phyloP scores from a whole-genome alignment of 345 rosid species.

The Corymbia maculata region DNA sequence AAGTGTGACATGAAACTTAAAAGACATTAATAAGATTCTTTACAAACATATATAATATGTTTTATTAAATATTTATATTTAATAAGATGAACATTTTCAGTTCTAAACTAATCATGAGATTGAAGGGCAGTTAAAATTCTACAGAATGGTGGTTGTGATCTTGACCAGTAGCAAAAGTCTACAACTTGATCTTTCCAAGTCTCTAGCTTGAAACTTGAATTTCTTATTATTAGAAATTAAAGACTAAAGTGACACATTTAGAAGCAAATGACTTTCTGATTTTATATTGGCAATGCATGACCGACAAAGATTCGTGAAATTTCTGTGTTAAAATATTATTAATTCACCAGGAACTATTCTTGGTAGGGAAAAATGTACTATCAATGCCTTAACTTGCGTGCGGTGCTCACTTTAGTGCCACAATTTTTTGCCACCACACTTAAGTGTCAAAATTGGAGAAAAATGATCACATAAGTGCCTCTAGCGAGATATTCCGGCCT shows the following conservation, averaged over 20 bases:
- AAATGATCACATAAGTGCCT: too few species aligned
- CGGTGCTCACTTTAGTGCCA: too few species aligned
- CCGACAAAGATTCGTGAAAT: neutral
- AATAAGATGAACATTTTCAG: neutral
- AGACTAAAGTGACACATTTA: neutral
- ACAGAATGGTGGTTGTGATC: neutral
- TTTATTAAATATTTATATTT: neutral
- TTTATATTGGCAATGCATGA: neutral
- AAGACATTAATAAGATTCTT: neutral
- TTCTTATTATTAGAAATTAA: neutral
- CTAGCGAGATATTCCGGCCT: too few species aligned
- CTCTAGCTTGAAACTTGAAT: neutral
- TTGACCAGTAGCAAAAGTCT: neutral
- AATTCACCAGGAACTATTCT: neutral
- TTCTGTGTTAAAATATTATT: neutral
- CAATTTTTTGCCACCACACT: too few species aligned
- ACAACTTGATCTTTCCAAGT: neutral
- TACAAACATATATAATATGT: too few species aligned
- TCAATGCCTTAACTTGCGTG: too few species aligned
- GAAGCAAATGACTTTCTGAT: neutral
- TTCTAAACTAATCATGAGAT: neutral
- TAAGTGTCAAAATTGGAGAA: too few species aligned
- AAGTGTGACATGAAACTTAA: neutral
- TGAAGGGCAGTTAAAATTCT: neutral
- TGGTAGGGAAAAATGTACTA: too few species aligned